Evolutionary conservation across 2,329 filamentous ascomycete genomes (phyloP), one percentile per base, ranked within the genome.

Genomic region (Pezicula neosporulosa): DNA sequence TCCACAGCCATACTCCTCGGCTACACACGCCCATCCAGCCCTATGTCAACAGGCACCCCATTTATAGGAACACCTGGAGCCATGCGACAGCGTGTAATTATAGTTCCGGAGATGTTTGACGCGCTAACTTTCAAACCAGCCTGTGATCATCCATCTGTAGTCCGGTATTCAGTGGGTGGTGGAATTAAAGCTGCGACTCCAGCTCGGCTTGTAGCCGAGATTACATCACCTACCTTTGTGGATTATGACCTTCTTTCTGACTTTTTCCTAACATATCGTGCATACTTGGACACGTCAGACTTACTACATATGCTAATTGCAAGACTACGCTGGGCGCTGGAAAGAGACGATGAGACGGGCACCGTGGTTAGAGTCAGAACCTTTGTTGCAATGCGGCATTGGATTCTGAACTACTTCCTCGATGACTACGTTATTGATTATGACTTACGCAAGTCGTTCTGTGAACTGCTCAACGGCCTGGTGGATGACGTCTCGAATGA

Each of bases 161-260:
- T 99, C 19, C 87, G 90, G 52, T 96, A 95, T 68, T 85, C 89
- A 3, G 72, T 76, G 4, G 83, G 82, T 10, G 84, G 85, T 45
- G 81, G 90, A 39, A 92, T 99, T 18, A 86, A 86, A 28, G 94
- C 94, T 33, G 94, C 94, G 13, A 97, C 91, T 0, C 91, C 93
- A 2, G 86, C 92, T 3, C 86, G 94, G 12, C 83, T 99, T 36
- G 89, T 99, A 46, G 92, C 93, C 12, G 92, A 99, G 70, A 97
- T 99, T 56, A 97, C 94, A 0, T 97, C 94, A 1, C 90, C 94
- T 15, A 91, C 85, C 46, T 97, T 97, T 66, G 83, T 99, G 64
- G 93, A 99, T 68, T 99, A 99, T 67, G 93, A 97, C 63, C 79
- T 99, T 5, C 82, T 99, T 4, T 97, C 94, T 1, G 94, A 99